These are phyloP conservation scores for Sergeia podlipaevii DNA, from an alignment of 208 protist species.

Conservation along the genomic window DNA sequence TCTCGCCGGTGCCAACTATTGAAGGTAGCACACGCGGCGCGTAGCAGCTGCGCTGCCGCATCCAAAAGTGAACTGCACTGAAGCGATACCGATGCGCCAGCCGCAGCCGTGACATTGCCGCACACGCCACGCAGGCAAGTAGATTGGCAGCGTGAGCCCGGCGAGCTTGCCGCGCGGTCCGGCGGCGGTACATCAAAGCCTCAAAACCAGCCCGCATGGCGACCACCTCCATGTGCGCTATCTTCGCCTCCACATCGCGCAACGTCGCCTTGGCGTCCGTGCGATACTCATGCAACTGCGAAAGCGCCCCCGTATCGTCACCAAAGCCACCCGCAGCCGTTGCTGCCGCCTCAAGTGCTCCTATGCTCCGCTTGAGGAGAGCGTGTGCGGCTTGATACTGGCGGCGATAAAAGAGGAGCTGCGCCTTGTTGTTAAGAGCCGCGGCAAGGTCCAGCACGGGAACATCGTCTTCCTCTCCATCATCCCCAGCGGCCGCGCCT, in stretches of 20 bases:
- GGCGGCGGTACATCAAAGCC: too few species aligned
- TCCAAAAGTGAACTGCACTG: constrained; percentile 43
- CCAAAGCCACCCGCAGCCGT: too few species aligned
- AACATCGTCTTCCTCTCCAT: constrained; percentile 13
- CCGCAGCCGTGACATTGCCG: constrained; percentile 27
- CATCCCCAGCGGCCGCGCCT: not conserved
- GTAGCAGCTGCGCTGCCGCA: constrained; percentile 28
- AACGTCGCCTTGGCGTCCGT: too few species aligned
- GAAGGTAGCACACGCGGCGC: constrained; percentile 17
- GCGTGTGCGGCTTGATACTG: constrained; percentile 17
- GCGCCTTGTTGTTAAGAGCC: constrained; percentile 45
- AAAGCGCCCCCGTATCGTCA: too few species aligned
- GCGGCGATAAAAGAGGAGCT: constrained; percentile 21
- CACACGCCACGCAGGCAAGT: constrained; percentile 24
- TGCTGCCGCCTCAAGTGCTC: too few species aligned
- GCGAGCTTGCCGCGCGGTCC: constrained; percentile 12
- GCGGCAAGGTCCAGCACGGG: constrained; percentile 37
- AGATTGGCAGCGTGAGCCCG: constrained; percentile 15
- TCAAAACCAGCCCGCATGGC: too few species aligned
- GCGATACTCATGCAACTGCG: too few species aligned
- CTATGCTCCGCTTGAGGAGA: constrained; percentile 29
- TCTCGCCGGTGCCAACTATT: too few species aligned
- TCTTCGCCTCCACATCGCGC: too few species aligned
- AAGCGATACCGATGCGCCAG: constrained; percentile 43
- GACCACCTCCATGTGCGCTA: too few species aligned